phyloP scores from a whole-genome alignment of 169 alveolate genomes.

The Eimeria sp. region DNA sequence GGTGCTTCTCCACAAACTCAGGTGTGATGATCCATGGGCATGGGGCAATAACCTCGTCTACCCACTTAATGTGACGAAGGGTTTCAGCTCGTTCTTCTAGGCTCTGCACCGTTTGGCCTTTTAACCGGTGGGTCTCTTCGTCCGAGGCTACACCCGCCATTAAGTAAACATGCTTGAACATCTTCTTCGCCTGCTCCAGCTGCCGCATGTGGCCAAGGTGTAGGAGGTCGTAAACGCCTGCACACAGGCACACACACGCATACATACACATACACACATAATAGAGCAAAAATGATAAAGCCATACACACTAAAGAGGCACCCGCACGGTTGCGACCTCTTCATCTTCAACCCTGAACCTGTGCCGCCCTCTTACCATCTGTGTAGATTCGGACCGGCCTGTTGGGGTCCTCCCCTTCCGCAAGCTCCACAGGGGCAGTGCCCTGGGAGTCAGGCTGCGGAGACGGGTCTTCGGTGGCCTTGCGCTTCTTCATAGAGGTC shows the following conservation, averaged over 20 bases:
- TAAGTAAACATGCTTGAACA: slow-evolving; percentile 95
- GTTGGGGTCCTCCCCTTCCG: slow-evolving; percentile 76
- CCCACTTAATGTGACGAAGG: slow-evolving; percentile 97
- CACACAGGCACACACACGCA: background rate
- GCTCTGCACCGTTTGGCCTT: slow-evolving; percentile 97
- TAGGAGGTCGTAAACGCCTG: slow-evolving; percentile 98
- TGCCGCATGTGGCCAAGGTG: slow-evolving; percentile 98
- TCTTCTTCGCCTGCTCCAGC: slow-evolving; percentile 98
- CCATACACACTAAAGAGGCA: background rate
- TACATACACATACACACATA: background rate
- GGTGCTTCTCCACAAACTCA: slow-evolving; percentile 94
- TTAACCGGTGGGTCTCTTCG: slow-evolving; percentile 95
- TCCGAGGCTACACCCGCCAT: slow-evolving; percentile 98
- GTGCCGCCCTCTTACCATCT: slow-evolving; percentile 53
- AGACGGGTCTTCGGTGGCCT: slow-evolving; percentile 58
- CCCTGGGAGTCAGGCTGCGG: slow-evolving; percentile 75
- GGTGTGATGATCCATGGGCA: slow-evolving; percentile 98
- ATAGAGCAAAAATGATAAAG: background rate
- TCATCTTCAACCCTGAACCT: background rate
- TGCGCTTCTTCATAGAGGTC: slow-evolving; percentile 68
- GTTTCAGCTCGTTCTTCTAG: slow-evolving; percentile 97
- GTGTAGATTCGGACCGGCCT: slow-evolving; percentile 78
- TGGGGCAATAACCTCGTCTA: slow-evolving; percentile 98
- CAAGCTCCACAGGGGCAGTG: slow-evolving; percentile 68
- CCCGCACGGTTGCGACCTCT: background rate